Evolutionary conservation across 1,284 basidiomycete genomes (phyloP), one percentile per base, ranked within the genome.

Genomic region (Sphagnurus paluster): DNA sequence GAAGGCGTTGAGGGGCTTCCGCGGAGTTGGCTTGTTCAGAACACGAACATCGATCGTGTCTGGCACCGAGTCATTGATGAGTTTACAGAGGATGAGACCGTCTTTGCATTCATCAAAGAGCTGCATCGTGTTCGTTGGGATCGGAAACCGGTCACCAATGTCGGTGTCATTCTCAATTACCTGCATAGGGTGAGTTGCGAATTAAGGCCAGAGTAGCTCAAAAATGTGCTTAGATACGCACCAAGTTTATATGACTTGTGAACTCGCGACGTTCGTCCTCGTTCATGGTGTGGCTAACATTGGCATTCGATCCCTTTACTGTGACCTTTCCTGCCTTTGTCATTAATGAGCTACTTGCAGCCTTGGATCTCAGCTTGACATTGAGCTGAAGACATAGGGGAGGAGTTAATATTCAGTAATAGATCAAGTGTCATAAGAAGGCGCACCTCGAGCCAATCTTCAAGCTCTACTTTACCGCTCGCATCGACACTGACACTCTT

Each of bases 31-130:
- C 66, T 90, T 94, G 77, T 99, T 99, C 57, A 99, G 77, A 4
- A 98, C 96, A 80, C 96, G 95, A 58, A 87, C 90, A 71, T 99
- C 96, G 71, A 99, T 99, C 6, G 96, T 99, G 68, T 99, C 96
- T 16, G 96, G 93, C 2, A 99, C 96, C 25, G 96, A 96, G 69
- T 98, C 95, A 70, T 99, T 98, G 78, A 98, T 96, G 55, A 98
- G 87, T 79, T 98, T 98, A 72, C 90, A 97, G 33, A 99, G 87
- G 56, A 99, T 86, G 57, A 99, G 77, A 59, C 96, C 96, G 62
- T 99, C 96, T 63, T 87, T 82, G 67, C 87, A 91, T 68, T 99
- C 96, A 66, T 99, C 97, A 59, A 99, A 99, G 47, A 99, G 81
- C 62, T 99, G 97, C 92, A 99, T 98, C 19, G 93, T 98, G 55